A percentile compares a stretch with the other conserved stretches of the same genome.
These are phyloP conservation scores for Penicillium vulpinum DNA, from an alignment of 2,329 filamentous ascomycete species.

Conservation along the genomic window DNA sequence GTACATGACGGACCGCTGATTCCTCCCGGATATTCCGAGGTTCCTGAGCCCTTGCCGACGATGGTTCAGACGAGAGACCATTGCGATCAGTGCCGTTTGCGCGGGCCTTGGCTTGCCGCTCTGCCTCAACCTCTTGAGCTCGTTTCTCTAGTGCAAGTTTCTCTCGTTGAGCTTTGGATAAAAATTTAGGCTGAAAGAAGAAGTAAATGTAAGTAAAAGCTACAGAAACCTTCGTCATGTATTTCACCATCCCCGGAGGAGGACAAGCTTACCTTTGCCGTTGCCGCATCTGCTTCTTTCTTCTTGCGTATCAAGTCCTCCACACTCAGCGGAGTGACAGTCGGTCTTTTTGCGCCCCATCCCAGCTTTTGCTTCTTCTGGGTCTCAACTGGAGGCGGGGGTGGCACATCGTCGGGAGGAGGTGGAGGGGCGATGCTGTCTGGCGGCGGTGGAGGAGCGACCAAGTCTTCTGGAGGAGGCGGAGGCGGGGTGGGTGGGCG, in stretches of 20 bases:
- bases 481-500: slow-evolving; percentile 44
- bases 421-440: slow-evolving; percentile 43
- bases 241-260: slow-evolving; percentile 1
- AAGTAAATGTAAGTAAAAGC: slow-evolving; percentile 17
- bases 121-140: slow-evolving; percentile 68
- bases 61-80: slow-evolving; percentile 18
- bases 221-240: background rate
- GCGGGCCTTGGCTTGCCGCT: slow-evolving; percentile 51
- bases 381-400: slow-evolving; percentile 41
- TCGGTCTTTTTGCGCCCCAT: slow-evolving; percentile 49
- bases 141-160: slow-evolving; percentile 75
- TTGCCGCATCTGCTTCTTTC: slow-evolving; percentile 78
- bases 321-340: slow-evolving; percentile 66
- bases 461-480: slow-evolving; percentile 39
- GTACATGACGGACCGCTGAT: slow-evolving; percentile 35
- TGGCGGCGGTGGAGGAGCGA: slow-evolving; percentile 46
- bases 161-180: slow-evolving; percentile 81
- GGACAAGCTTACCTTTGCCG: slow-evolving; percentile 63
- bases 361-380: slow-evolving; percentile 57
- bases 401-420: slow-evolving; percentile 45
- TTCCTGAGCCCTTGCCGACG: slow-evolving; percentile 17
- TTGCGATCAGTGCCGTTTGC: slow-evolving; percentile 29
- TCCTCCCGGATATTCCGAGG: slow-evolving; percentile 20
- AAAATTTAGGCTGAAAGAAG: slow-evolving; percentile 68
- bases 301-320: slow-evolving; percentile 84